phyloP scores from a whole-genome alignment of 2,329 filamentous ascomycete genomes.

The Aspergillus viridinutans region DNA sequence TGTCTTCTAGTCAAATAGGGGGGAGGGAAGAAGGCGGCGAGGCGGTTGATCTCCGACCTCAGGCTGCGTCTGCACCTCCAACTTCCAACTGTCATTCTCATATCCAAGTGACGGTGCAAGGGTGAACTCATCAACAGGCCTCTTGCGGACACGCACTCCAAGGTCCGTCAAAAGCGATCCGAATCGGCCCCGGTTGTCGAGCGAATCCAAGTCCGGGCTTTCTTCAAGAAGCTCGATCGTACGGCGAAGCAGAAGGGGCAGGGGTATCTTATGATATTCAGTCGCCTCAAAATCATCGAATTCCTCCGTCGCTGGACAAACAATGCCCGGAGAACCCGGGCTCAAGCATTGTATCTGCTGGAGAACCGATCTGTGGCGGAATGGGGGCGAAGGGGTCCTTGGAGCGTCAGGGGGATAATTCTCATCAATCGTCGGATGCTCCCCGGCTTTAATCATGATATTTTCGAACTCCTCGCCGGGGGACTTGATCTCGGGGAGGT shows the following conservation, averaged over 20 bases:
- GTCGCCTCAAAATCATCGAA: constrained; percentile 4
- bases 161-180: constrained; percentile 12
- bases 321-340: constrained; percentile 7
- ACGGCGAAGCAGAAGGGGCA: constrained; percentile 11
- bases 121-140: not conserved
- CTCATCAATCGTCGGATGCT: not conserved
- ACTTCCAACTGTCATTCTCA: constrained; percentile 6
- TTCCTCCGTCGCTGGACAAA: constrained; percentile 2
- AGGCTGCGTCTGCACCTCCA: not conserved
- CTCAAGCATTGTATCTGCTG: not conserved
- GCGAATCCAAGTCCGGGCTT: constrained; percentile 16
- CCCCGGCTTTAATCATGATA: constrained; percentile 9
- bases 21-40: constrained; percentile 8
- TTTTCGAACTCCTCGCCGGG: constrained; percentile 5
- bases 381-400: not conserved
- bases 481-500: not conserved
- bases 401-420: not conserved
- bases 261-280: constrained; percentile 9
- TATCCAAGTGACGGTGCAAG: not conserved
- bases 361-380: not conserved
- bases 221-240: constrained; percentile 10
- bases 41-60: not conserved
- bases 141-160: constrained; percentile 4
- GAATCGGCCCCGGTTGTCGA: constrained; percentile 13
- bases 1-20: constrained; percentile 5